Base-by-base conservation (phyloP, 495 filamentous ascomycete species). In the Cairneyella variabilis region DNA sequence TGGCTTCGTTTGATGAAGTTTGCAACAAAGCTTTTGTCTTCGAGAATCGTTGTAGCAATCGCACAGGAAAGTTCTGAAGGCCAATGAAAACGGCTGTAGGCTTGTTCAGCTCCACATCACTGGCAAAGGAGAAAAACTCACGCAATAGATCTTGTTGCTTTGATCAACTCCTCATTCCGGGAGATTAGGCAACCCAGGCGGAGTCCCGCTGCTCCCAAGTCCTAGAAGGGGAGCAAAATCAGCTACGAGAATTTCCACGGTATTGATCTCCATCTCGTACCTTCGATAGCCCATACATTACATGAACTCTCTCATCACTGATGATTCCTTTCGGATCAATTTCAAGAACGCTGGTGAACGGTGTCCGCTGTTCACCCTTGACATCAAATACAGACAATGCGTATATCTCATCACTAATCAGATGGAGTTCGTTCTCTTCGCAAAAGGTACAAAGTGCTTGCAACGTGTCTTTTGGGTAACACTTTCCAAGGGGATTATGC, bases 391-490 rank as follows among this genome's bases (percentile, higher is more conserved):
- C 66, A 0, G 76, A 80, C 16, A 83, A 60, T 0, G 77, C 83
- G 58, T 85, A 85, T 11, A 86, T 76, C 59, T 87, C 83, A 47
- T 87, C 83, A 38, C 75, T 76, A 44, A 86, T 72, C 2, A 86
- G 57, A 51, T 86, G 82, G 1, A 87, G 66, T 16, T 69, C 61
- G 52, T 82, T 69, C 26, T 74, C 71, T 20, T 76, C 66, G 48
- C 83, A 86, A 4, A 85, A 57, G 8, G 61, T 61, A 69, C 83
- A 70, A 23, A 80, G 62, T 16, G 55, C 68, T 9, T 71, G 54
- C 0, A 85, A 53, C 0, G 69, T 69, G 12, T 77, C 68, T 14
- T 61, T 66, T 0, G 78, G 59, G 54, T 84, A 85, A 63, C 80
- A 85, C 27, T 69, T 65, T 36, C 82, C 77, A 0, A 83, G 67